These are phyloP conservation scores for Candida golubevii DNA, from an alignment of 805 yeast species.

Conservation along the genomic window DNA sequence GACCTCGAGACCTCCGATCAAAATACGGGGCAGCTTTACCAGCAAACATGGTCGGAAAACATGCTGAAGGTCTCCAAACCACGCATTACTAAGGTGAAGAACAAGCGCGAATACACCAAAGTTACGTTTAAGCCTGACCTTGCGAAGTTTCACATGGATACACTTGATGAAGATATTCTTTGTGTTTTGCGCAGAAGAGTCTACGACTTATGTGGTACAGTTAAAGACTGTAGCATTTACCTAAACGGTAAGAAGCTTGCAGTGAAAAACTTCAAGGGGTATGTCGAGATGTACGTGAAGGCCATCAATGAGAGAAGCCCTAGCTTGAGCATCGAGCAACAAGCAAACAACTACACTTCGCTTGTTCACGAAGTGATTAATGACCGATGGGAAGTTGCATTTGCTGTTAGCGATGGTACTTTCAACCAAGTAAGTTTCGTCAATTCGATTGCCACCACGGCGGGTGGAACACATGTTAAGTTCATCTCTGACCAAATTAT, in stretches of 20 bases:
- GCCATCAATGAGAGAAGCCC: conserved; percentile 58
- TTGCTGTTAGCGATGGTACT: conserved; percentile 84
- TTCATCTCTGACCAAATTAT: conserved; percentile 81
- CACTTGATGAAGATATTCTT: conserved; percentile 74
- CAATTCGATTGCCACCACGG: conserved; percentile 93
- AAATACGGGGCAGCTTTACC: conserved; percentile 54
- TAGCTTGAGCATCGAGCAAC: conserved; percentile 21
- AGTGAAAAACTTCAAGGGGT: conserved; percentile 73
- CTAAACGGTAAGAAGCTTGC: conserved; percentile 71
- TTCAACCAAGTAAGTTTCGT: conserved; percentile 96
- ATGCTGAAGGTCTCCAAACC: conserved; percentile 80
- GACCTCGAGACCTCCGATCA: conserved; percentile 86
- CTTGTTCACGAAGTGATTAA: conserved; percentile 76
- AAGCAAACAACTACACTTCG: conserved; percentile 35
- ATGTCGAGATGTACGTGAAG: conserved; percentile 83
- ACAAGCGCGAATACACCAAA: conserved; percentile 74
- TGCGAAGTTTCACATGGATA: conserved; percentile 77
- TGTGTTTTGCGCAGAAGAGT: conserved; percentile 90
- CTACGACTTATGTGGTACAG: conserved; percentile 92
- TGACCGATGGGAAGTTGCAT: conserved; percentile 95
- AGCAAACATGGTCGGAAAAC: conserved; percentile 83
- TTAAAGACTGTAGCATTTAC: conserved; percentile 71
- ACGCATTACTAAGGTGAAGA: conserved; percentile 54
- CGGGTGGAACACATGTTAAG: conserved; percentile 95
- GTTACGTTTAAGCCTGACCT: conserved; percentile 88